Base-by-base conservation (phyloP, 2,329 filamentous ascomycete species). In the Alternaria triticina region DNA sequence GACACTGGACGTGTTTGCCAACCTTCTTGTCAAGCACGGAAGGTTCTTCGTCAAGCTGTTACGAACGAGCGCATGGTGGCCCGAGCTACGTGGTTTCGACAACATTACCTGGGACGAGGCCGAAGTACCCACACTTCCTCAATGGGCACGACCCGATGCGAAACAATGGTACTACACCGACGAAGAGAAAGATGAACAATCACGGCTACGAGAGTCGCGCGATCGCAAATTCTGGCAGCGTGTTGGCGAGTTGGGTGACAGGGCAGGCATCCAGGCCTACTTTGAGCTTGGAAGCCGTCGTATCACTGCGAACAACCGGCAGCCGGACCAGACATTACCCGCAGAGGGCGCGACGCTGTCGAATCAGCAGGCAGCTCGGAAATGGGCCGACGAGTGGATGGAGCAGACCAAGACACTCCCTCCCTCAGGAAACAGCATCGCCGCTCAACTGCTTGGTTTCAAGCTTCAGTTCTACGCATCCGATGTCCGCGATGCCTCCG, bases 381-480 rank as follows among this genome's bases (percentile, higher is more conserved):
- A 74, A 50, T 79, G 73, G 78, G 71, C 70, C 22, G 72, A 77
- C 30, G 85, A 90, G 69, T 97, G 94, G 93, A 92, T 97, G 71
- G 86, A 88, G 66, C 84, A 88, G 62, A 97, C 95, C 3, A 90
- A 90, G 59, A 96, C 92, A 0, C 82, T 96, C 4, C 94, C 94
- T 5, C 93, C 94, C 1, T 85, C 87, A 28, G 96, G 96, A 28
- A 99, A 97, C 77, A 89, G 91, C 46, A 93, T 96, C 62, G 96
- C 96, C 1, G 96, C 96, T 28, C 96, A 98, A 77, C 86, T 99
- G 4, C 89, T 99, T 13, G 96, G 96, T 5, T 99, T 99, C 86
- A 99, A 99, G 81, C 87, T 99, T 54, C 92, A 93, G 13, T 99
- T 97, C 79, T 99, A 99, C 76, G 91, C 93, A 44, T 96, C 93